Evolutionary conservation across 495 filamentous ascomycete genomes (phyloP).

Genomic region (Aspergillus nanangensis): DNA sequence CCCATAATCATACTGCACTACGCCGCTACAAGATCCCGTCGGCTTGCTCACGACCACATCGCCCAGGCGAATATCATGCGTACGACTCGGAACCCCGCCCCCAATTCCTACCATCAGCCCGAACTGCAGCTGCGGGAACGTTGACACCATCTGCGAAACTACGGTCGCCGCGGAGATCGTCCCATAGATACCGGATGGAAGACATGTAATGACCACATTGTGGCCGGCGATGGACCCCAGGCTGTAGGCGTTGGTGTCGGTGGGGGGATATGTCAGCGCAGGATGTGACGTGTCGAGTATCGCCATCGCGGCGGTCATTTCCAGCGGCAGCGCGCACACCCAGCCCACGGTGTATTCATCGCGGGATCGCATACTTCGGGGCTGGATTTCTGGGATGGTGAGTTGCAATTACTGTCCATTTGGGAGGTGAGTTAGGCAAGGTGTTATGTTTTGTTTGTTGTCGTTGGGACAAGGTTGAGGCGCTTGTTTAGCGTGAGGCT

Average conservation of each 20-base stretch:
- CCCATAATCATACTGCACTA: constrained; percentile 6
- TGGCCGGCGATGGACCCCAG: neutral
- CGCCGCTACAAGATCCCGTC: neutral
- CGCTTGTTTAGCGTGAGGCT: no score
- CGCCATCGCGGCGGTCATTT: neutral
- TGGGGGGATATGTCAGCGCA: neutral
- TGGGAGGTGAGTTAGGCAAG: no score
- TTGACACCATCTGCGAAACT: neutral
- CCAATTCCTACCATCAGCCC: constrained; percentile 35
- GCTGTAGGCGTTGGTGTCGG: constrained; percentile 1
- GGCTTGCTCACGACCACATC: constrained; percentile 18
- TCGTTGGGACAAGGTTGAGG: no score
- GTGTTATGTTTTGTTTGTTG: no score
- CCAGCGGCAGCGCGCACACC: constrained; percentile 2
- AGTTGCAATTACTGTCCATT: no score
- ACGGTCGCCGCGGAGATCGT: neutral
- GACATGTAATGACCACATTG: neutral
- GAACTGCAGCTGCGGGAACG: neutral
- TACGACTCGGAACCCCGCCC: constrained; percentile 24
- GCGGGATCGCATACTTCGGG: no score
- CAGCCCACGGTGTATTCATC: neutral
- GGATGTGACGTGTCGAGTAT: neutral
- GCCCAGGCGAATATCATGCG: constrained; percentile 22
- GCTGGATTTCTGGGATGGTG: no score
- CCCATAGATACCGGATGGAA: neutral